phyloP scores from a whole-genome alignment of 2,329 filamentous ascomycete genomes.

The Knoxdaviesia proteae region DNA sequence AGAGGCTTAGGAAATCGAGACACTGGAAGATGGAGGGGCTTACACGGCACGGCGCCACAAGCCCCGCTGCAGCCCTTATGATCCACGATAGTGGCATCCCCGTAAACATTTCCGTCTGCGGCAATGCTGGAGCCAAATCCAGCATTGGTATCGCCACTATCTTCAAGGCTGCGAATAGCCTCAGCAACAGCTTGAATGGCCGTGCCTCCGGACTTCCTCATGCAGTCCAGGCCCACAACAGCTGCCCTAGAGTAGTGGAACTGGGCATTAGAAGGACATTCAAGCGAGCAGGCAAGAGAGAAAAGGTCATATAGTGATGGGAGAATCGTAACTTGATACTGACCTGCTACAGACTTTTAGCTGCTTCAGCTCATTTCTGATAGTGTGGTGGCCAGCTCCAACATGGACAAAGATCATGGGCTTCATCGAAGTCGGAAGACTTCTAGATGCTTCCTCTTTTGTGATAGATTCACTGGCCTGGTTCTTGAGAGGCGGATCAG shows the following conservation, averaged over 20 bases:
- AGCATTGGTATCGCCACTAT: conserved; percentile 89
- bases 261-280: conserved; percentile 1
- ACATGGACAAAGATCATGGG: conserved; percentile 71
- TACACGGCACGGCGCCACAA: conserved; percentile 77
- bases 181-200: conserved; percentile 80
- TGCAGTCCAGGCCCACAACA: conserved; percentile 52
- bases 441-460: too few relatives aligned
- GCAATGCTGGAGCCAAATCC: conserved; percentile 90
- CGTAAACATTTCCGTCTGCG: conserved; percentile 79
- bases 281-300: background rate
- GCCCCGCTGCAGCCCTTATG: conserved; percentile 80
- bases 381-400: conserved; percentile 83
- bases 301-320: background rate
- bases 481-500: too few relatives aligned
- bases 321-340: conserved; percentile 12
- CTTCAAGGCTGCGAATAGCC: conserved; percentile 71
- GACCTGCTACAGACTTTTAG: conserved; percentile 77
- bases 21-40: conserved; percentile 15
- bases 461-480: too few relatives aligned
- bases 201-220: conserved; percentile 57
- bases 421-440: conserved; percentile 6
- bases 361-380: conserved; percentile 66
- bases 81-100: conserved; percentile 84
- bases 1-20: background rate
- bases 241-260: conserved; percentile 39